Percentiles rank a stretch among this genome's conserved stretches.
These are phyloP conservation scores for Cryphonectria naterciae DNA, from an alignment of 2,329 filamentous ascomycete species.

Conservation along the genomic window DNA sequence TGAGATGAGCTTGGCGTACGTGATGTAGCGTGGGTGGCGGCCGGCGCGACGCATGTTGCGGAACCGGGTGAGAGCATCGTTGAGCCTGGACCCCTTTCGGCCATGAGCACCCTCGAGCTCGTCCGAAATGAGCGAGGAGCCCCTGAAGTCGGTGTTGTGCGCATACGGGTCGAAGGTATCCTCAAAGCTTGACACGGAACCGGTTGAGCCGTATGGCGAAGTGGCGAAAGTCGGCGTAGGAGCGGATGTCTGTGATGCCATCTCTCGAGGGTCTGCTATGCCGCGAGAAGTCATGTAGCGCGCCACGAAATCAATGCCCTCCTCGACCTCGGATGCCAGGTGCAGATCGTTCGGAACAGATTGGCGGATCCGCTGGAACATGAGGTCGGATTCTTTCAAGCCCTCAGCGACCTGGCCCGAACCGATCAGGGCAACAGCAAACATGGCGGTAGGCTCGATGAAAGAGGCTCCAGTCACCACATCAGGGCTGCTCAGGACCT, in stretches of 20 bases:
- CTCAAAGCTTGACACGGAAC: slow-evolving; percentile 66
- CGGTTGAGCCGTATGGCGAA: slow-evolving; percentile 59
- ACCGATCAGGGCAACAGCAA: slow-evolving; percentile 82
- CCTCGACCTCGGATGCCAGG: slow-evolving; percentile 79
- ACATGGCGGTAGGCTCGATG: slow-evolving; percentile 90
- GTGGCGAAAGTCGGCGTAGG: slow-evolving; percentile 52
- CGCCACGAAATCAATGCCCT: slow-evolving; percentile 73
- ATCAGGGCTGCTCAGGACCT: slow-evolving; percentile 67
- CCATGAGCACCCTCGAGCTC: slow-evolving; percentile 81
- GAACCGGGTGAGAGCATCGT: slow-evolving; percentile 81
- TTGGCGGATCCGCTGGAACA: slow-evolving; percentile 83
- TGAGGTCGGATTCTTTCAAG: slow-evolving; percentile 75
- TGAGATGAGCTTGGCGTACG: slow-evolving; percentile 92
- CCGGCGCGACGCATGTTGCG: slow-evolving; percentile 92
- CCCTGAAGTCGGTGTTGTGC: slow-evolving; percentile 88
- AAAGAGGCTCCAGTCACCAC: slow-evolving; percentile 65
- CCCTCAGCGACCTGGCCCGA: slow-evolving; percentile 85
- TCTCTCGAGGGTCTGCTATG: slow-evolving; percentile 59
- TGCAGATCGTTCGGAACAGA: slow-evolving; percentile 59
- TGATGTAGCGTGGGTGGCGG: slow-evolving; percentile 92
- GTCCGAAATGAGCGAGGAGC: slow-evolving; percentile 87
- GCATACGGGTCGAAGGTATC: slow-evolving; percentile 92
- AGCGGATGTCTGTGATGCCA: slow-evolving; percentile 51
- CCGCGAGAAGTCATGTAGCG: slow-evolving; percentile 62
- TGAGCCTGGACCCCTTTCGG: slow-evolving; percentile 72